Conservation (phyloP, 139 green algal genomes). For the Astrephomene gubernaculifera region DNA sequence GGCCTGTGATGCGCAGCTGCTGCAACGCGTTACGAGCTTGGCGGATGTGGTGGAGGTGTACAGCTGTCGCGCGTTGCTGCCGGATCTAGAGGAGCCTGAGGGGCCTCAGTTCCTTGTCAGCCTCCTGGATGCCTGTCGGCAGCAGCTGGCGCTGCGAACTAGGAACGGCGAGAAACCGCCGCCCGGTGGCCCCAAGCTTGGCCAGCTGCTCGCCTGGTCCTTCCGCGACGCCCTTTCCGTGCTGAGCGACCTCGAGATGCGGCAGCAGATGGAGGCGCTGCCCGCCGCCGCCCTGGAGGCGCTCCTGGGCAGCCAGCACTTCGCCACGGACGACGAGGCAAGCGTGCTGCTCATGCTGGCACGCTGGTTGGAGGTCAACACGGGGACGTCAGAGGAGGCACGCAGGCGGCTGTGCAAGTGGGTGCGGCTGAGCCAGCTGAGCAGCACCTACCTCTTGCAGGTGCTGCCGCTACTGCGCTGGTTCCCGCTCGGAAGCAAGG, state of each 20-base stretch:
- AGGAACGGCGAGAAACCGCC: not conserved
- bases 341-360: conserved; percentile 15
- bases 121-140: not conserved
- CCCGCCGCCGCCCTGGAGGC: not conserved
- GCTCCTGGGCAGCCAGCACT: not conserved
- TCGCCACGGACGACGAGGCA: not conserved
- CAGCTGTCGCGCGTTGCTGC: not conserved
- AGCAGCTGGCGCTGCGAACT: not conserved
- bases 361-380: not conserved
- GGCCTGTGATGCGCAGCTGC: not conserved
- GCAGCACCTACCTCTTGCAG: not conserved
- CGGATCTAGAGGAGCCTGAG: not conserved
- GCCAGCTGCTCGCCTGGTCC: conserved; percentile 16
- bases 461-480: not conserved
- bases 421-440: conserved; percentile 15
- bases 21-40: not conserved
- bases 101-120: not conserved
- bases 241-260: not conserved
- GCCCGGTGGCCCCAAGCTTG: not conserved
- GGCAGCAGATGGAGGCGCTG: conserved; percentile 6
- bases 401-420: not conserved
- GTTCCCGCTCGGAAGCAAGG: not conserved
- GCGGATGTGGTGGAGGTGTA: not conserved
- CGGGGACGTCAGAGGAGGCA: not conserved
- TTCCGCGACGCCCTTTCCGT: conserved; percentile 8